Evolutionary conservation across 2,329 filamentous ascomycete species (phyloP).

Genomic region (Meredithiella fracta): DNA sequence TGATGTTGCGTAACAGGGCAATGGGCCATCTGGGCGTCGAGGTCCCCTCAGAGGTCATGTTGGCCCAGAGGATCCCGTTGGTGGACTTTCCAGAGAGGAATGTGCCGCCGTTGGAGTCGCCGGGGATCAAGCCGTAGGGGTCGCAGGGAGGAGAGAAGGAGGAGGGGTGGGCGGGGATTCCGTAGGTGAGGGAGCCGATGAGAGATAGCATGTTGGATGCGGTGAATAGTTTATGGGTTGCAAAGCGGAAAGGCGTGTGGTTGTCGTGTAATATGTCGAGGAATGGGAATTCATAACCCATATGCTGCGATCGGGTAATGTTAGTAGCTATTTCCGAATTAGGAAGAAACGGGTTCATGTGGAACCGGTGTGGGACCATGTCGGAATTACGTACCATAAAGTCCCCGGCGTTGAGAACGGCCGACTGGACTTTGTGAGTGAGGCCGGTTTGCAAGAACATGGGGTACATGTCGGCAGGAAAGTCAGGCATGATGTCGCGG

Average conservation of each 20-base stretch:
- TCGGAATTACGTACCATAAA: slow-evolving; percentile 28
- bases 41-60: slow-evolving; percentile 29
- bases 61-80: slow-evolving; percentile 34
- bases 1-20: slow-evolving; percentile 32
- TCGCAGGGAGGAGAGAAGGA: slow-evolving; percentile 32
- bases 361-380: too few species aligned
- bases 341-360: too few species aligned
- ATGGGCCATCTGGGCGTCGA: slow-evolving; percentile 25
- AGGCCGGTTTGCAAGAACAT: slow-evolving; percentile 32
- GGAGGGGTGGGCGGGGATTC: slow-evolving; percentile 26
- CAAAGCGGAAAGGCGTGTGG: slow-evolving; percentile 34
- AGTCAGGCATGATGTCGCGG: slow-evolving; percentile 19
- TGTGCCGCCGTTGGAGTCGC: not conserved
- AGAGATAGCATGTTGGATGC: slow-evolving; percentile 27
- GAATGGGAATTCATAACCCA: slow-evolving; percentile 39
- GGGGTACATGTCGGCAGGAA: slow-evolving; percentile 36
- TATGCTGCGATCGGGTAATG: slow-evolving; percentile 23
- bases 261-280: slow-evolving; percentile 35
- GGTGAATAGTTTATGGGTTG: slow-evolving; percentile 30
- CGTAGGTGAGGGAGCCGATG: slow-evolving; percentile 29
- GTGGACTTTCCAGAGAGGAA: slow-evolving; percentile 17
- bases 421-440: slow-evolving; percentile 34
- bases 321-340: not conserved
- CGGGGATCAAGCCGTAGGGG: slow-evolving; percentile 24
- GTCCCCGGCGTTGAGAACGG: slow-evolving; percentile 26